These are phyloP conservation scores for Eucalyptus regnans DNA, from an alignment of 345 rosid species.

Conservation along the genomic window DNA sequence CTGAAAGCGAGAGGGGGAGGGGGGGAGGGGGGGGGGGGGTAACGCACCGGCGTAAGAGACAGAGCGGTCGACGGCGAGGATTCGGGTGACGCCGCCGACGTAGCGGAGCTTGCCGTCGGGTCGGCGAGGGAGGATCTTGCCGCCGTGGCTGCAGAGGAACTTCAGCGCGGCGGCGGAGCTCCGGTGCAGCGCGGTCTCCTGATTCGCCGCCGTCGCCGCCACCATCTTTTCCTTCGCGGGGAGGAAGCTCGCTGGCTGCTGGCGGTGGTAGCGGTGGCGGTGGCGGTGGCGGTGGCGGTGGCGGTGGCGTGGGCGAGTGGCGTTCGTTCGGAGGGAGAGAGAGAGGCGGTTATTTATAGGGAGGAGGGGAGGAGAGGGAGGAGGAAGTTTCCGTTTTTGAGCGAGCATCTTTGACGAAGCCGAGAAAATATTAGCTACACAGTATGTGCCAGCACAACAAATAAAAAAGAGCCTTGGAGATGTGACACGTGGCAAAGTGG, in stretches of 20 bases:
- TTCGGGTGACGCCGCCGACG: slow-evolving; percentile 75
- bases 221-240: not conserved
- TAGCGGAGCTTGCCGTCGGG: slow-evolving; percentile 76
- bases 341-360: not conserved
- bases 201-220: not conserved
- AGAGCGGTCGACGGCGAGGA: slow-evolving; percentile 63
- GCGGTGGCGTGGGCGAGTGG: not conserved
- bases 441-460: no score
- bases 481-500: no score
- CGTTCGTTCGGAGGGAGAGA: not conserved
- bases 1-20: not conserved
- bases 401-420: not conserved
- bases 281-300: no score
- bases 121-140: slow-evolving; percentile 71
- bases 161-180: slow-evolving; percentile 28
- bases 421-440: no score
- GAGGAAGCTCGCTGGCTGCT: not conserved
- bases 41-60: slow-evolving; percentile 52
- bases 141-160: slow-evolving; percentile 85
- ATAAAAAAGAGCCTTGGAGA: no score
- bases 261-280: no score
- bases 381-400: not conserved
- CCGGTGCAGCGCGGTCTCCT: not conserved
- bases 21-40: not conserved
- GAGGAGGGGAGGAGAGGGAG: not conserved